phyloP scores from a whole-genome alignment of 768 basidiomycete genomes.

The Tephrocybe sp. region DNA sequence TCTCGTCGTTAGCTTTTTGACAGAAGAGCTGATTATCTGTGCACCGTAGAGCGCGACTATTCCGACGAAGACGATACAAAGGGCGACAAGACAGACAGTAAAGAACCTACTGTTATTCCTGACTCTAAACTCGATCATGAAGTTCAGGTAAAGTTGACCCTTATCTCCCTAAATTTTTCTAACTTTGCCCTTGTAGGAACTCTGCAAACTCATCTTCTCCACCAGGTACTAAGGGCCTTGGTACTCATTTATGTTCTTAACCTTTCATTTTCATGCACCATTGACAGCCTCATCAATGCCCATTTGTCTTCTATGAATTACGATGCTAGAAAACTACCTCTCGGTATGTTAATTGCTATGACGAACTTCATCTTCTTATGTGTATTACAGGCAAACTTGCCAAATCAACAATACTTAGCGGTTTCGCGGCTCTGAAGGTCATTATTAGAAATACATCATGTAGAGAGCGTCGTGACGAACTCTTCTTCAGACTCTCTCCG shows the following conservation, averaged over 20 bases:
- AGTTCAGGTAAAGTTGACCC: conserved; percentile 35
- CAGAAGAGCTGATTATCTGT: not conserved
- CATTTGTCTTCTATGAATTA: conserved; percentile 62
- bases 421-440: conserved; percentile 58
- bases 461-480: not conserved
- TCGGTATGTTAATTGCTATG: conserved; percentile 33
- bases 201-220: conserved; percentile 53
- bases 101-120: conserved; percentile 39
- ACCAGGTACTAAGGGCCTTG: conserved; percentile 34
- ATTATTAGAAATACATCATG: not conserved
- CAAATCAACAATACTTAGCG: conserved; percentile 56
- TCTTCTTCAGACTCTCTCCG: conserved; percentile 39
- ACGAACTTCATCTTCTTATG: conserved; percentile 5
- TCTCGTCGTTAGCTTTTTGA: not conserved
- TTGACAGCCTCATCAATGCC: conserved; percentile 52
- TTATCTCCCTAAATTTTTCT: not conserved
- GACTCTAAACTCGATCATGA: conserved; percentile 42
- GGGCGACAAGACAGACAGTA: conserved; percentile 24
- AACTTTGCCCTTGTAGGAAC: conserved; percentile 24
- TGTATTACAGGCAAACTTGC: conserved; percentile 48
- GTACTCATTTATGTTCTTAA: no score
- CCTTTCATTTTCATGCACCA: not conserved
- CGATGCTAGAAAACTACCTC: conserved; percentile 61
- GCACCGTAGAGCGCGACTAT: conserved; percentile 48
- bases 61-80: conserved; percentile 46